Evolutionary conservation across 2,329 filamentous ascomycete species (phyloP).

Genomic region (Calonectria multiphialidica): DNA sequence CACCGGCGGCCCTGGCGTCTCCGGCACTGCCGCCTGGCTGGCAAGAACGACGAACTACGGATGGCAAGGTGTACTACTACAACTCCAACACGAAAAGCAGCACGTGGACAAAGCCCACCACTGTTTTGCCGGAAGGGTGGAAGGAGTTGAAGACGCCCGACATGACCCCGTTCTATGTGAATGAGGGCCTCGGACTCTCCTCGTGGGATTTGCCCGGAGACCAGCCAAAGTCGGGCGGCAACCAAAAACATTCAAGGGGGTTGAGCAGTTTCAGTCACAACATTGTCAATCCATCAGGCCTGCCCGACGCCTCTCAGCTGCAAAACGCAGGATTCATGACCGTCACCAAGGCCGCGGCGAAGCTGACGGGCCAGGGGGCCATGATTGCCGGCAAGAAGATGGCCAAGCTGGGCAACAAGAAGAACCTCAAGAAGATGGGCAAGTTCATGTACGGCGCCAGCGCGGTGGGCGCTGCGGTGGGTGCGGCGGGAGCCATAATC

Average conservation of each 20-base stretch:
- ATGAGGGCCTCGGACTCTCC: conserved; percentile 38
- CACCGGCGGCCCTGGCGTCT: conserved; percentile 12
- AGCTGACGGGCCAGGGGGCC: not conserved
- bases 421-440: conserved; percentile 41
- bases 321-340: conserved; percentile 22
- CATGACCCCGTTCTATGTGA: conserved; percentile 40
- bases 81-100: conserved; percentile 37
- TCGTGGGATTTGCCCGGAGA: conserved; percentile 45
- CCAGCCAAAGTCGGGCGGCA: conserved; percentile 30
- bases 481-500: not conserved
- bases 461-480: not conserved
- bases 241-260: not conserved
- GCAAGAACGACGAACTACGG: conserved; percentile 39
- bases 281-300: conserved; percentile 1
- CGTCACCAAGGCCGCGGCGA: conserved; percentile 38
- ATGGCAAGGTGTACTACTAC: conserved; percentile 40
- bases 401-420: conserved; percentile 43
- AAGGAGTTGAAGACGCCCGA: conserved; percentile 44
- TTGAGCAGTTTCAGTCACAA: not conserved
- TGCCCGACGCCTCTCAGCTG: not conserved
- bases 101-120: conserved; percentile 39
- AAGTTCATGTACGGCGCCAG: conserved; percentile 29
- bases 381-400: conserved; percentile 33
- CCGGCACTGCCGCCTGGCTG: conserved; percentile 38
- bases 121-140: conserved; percentile 40